Conservation (phyloP, 2,329 filamentous ascomycete genomes). For the Verticillium isaacii region DNA sequence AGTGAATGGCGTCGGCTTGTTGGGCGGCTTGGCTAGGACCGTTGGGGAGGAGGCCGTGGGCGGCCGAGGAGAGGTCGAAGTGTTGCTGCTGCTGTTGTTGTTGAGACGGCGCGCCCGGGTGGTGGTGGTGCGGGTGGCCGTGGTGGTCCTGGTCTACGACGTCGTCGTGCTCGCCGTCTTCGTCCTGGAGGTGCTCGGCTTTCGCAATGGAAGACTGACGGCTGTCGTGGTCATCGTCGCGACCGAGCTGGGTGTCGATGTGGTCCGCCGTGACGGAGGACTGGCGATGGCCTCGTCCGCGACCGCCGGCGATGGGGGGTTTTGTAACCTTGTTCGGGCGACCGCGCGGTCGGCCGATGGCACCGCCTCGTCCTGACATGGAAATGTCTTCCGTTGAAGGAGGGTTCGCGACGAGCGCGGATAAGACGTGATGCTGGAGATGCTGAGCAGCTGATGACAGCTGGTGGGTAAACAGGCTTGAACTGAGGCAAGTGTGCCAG, state of each 20-base stretch:
- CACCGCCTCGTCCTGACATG: conserved; percentile 13
- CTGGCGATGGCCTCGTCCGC: conserved; percentile 22
- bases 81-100: conserved; percentile 12
- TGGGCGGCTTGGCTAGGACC: conserved; percentile 14
- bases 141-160: conserved; percentile 4
- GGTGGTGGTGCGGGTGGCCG: conserved; percentile 12
- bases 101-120: conserved; percentile 5
- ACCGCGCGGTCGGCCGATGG: conserved; percentile 19
- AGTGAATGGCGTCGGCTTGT: conserved; percentile 16
- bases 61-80: conserved; percentile 22
- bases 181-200: conserved; percentile 16
- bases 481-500: neutral
- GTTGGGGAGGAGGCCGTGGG: conserved; percentile 23
- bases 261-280: conserved; percentile 25
- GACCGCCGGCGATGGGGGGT: conserved; percentile 15
- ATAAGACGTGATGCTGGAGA: neutral
- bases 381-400: neutral
- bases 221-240: conserved; percentile 11
- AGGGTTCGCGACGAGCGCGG: neutral
- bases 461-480: neutral
- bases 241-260: conserved; percentile 21
- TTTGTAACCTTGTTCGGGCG: conserved; percentile 41
- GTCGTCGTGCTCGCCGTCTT: conserved; percentile 15
- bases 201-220: conserved; percentile 6
- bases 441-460: neutral